phyloP scores from a whole-genome alignment of 768 basidiomycete genomes.

The Amanita thiersii region DNA sequence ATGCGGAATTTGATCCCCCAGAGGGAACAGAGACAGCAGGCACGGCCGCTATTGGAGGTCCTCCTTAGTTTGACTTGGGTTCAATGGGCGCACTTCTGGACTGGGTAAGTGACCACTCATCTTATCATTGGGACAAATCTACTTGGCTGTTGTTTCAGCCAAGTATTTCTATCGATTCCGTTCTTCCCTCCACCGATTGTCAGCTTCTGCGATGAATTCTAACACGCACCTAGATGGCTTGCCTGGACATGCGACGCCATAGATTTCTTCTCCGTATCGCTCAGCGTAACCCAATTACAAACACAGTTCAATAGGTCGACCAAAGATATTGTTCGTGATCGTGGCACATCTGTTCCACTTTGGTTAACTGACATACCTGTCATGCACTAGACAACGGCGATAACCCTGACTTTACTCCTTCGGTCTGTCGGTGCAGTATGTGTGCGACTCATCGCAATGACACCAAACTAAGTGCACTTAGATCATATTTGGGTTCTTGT shows the following conservation, averaged over 20 bases:
- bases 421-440: slow-evolving; percentile 65
- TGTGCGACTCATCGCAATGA: slow-evolving; percentile 11
- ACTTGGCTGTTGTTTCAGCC: too few species aligned
- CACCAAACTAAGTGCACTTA: slow-evolving; percentile 12
- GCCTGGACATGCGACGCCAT: slow-evolving; percentile 22
- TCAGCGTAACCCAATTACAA: slow-evolving; percentile 16
- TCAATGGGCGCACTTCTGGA: slow-evolving; percentile 51
- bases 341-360: neutral
- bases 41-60: slow-evolving; percentile 33
- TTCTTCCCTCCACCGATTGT: neutral
- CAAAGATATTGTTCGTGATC: slow-evolving; percentile 15
- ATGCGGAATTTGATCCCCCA: slow-evolving; percentile 30
- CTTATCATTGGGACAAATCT: too few species aligned
- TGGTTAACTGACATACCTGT: neutral
- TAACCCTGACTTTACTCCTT: slow-evolving; percentile 91
- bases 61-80: slow-evolving; percentile 34
- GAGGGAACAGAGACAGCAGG: slow-evolving; percentile 23
- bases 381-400: slow-evolving; percentile 53
- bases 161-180: too few species aligned
- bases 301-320: slow-evolving; percentile 14
- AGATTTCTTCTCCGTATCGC: slow-evolving; percentile 21
- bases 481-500: slow-evolving; percentile 76
- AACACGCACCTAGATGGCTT: slow-evolving; percentile 22
- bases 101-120: slow-evolving; percentile 34
- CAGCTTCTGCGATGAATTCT: neutral